Conservation (phyloP, 2,329 filamentous ascomycete genomes). For the Ophiostoma tasmaniense region DNA sequence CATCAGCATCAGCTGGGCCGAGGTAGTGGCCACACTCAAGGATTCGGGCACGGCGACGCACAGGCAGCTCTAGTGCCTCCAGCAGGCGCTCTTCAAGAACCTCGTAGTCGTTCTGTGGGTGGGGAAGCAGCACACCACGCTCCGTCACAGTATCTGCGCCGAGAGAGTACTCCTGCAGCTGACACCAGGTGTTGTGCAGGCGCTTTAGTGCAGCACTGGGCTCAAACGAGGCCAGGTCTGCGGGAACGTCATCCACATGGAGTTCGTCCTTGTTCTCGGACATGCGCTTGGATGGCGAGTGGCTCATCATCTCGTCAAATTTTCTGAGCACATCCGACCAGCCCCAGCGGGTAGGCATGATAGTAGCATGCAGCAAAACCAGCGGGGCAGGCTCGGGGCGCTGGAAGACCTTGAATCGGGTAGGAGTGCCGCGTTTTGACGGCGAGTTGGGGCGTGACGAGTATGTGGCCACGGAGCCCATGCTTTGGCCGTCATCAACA, state of each 20-base stretch:
- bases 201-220: slow-evolving; percentile 40
- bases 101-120: slow-evolving; percentile 74
- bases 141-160: slow-evolving; percentile 64
- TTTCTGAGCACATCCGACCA: slow-evolving; percentile 50
- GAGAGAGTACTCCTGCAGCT: slow-evolving; percentile 52
- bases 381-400: slow-evolving; percentile 47
- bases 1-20: slow-evolving; percentile 46
- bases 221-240: slow-evolving; percentile 20
- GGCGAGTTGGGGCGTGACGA: slow-evolving; percentile 32
- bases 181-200: slow-evolving; percentile 55
- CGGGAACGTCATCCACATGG: neutral
- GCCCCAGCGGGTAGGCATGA: slow-evolving; percentile 60
- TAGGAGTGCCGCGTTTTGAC: slow-evolving; percentile 45
- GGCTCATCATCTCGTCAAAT: slow-evolving; percentile 27
- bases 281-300: neutral
- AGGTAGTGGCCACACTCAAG: slow-evolving; percentile 71
- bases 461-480: slow-evolving; percentile 11
- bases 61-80: slow-evolving; percentile 63
- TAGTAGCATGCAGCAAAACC: slow-evolving; percentile 68
- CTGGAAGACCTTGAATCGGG: slow-evolving; percentile 47
- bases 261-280: neutral
- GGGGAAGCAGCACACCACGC: slow-evolving; percentile 65
- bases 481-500: slow-evolving; percentile 5
- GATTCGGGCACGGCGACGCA: slow-evolving; percentile 56
- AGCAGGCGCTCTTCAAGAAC: slow-evolving; percentile 68